Evolutionary conservation across 2,329 filamentous ascomycete species (phyloP).

Genomic region (Byssoonygena ceratinophila): DNA sequence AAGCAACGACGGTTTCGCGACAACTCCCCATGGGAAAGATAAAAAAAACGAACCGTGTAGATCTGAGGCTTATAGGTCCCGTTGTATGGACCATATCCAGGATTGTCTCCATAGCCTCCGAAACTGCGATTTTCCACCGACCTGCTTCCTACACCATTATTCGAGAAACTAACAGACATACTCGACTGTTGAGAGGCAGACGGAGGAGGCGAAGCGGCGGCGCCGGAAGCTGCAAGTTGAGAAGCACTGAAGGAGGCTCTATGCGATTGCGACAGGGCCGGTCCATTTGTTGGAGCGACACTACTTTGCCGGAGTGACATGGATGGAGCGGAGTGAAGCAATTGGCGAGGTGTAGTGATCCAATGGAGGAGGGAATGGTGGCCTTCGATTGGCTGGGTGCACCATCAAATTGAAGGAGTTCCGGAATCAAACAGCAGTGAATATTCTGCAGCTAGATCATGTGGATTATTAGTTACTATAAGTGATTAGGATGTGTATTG

Average conservation of each 20-base stretch:
- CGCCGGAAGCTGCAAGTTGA: conserved; percentile 31
- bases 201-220: conserved; percentile 37
- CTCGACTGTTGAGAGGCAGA: conserved; percentile 35
- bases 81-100: conserved; percentile 29
- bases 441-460: conserved; percentile 2
- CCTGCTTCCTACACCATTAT: conserved; percentile 26
- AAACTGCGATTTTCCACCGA: conserved; percentile 27
- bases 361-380: not conserved
- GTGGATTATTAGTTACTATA: not conserved
- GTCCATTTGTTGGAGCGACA: conserved; percentile 30
- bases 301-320: conserved; percentile 35
- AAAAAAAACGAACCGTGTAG: conserved; percentile 32
- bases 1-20: not conserved
- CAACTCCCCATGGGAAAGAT: not conserved
- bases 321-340: conserved; percentile 6
- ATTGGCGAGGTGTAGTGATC: not conserved
- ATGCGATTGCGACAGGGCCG: conserved; percentile 32
- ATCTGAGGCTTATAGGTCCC: conserved; percentile 38
- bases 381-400: conserved; percentile 9
- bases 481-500: not conserved
- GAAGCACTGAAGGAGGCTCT: conserved; percentile 36
- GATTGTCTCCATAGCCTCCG: conserved; percentile 33
- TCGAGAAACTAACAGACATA: conserved; percentile 33
- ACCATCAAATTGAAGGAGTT: not conserved
- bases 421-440: not conserved